These are phyloP conservation scores for Sporothrix protearum DNA, from an alignment of 2,329 filamentous ascomycete species.

Conservation along the genomic window DNA sequence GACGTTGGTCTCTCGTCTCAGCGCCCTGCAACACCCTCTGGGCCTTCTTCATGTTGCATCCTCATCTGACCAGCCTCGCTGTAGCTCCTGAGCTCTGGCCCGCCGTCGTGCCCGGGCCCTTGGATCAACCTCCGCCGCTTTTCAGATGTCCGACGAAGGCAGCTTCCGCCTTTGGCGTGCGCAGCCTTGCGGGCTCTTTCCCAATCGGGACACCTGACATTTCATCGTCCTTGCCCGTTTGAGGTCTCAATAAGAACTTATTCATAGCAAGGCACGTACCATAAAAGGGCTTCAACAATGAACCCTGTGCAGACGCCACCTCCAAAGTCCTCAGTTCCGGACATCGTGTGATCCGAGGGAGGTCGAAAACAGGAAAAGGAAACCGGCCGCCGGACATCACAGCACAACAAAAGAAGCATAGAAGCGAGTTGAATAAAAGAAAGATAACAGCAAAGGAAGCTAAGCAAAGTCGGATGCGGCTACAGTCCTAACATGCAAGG, in stretches of 20 bases:
- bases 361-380: slow-evolving; percentile 4
- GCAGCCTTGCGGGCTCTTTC: slow-evolving; percentile 3
- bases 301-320: not conserved
- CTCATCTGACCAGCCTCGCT: not conserved
- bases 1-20: not conserved
- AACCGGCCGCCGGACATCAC: not conserved
- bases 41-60: not conserved
- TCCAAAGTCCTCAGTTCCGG: not conserved
- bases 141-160: not conserved
- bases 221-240: not conserved
- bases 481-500: not conserved
- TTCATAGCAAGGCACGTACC: not conserved
- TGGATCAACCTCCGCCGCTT: not conserved
- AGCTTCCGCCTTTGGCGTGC: not conserved
- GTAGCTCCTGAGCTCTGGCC: not conserved
- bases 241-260: slow-evolving; percentile 22
- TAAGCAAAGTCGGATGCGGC: not conserved
- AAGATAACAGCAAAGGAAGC: not conserved
- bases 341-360: not conserved
- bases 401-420: not conserved
- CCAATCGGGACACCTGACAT: not conserved
- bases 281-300: slow-evolving; percentile 1
- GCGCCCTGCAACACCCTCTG: too few relatives aligned
- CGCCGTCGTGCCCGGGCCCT: not conserved
- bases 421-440: not conserved